Evolutionary conservation across 306 rosid species (phyloP), one percentile per base, ranked within the genome.

Genomic region (Cicer chorassanicum): DNA sequence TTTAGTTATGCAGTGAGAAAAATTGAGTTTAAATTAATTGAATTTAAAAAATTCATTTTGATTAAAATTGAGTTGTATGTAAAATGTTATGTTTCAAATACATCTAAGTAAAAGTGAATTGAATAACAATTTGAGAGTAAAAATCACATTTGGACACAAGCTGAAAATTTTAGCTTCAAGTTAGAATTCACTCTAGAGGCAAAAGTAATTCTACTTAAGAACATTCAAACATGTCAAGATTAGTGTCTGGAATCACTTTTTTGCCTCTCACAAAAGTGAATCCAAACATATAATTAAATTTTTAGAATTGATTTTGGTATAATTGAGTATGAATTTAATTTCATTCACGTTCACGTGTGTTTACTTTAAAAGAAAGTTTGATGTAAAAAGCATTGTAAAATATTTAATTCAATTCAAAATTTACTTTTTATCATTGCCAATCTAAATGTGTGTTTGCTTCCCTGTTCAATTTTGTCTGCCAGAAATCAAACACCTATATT

Each of bases 251-350:
- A 54, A 4, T 54, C 61, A 16, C 34, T 9, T 54, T 54, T 54
- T 18, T 5, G 36, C 13, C 13, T 8, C 36, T 18, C 61, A 18
- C 5, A 54, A 16, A 16, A 16, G 60, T 54, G 12, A 54, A 8
- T 54, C 13, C 6, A 54, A 54, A 18, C 60, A 19, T 9, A 19
- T 38, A 19, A 3, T 19, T 56, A 9, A 51, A 21, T 59, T 29
- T 29, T 11, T 59, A 59, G 7, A 11, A 57, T 24, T 21, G 5
- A 2, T 59, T 29, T 29, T 24, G 42, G 15, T 29, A 7, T 9
- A 24, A 21, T 57, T 57, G 64, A 57, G 64, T 57, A 24, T 59
- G 65, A 59, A 34, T 16, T 59, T 24, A 11, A 59, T 10, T 59
- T 55, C 15, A 29, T 59, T 59, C 15, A 29, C 2, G 15, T 29